Evolutionary conservation across 2,329 filamentous ascomycete genomes (phyloP).

Genomic region (Parascedosporium putredinis): DNA sequence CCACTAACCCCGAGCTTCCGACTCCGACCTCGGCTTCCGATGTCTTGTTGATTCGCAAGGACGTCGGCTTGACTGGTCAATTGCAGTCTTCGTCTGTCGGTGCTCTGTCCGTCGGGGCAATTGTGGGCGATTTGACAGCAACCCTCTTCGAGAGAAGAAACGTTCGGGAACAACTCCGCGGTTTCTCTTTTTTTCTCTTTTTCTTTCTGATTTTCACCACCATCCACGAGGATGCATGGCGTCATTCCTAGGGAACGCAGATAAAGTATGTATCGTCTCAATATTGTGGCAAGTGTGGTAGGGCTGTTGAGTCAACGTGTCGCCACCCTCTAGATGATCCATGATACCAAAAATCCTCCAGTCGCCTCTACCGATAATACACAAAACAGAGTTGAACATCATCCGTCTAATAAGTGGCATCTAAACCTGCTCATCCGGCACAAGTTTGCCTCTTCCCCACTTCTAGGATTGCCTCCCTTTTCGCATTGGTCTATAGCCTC

Average conservation of each 20-base stretch:
- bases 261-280: too few species aligned
- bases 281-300: background rate
- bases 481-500: background rate
- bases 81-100: background rate
- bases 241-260: background rate
- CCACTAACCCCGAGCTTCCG: slow-evolving; percentile 3
- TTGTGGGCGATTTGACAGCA: too few species aligned
- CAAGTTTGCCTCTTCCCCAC: too few species aligned
- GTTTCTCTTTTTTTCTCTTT: background rate
- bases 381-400: too few species aligned
- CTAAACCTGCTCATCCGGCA: too few species aligned
- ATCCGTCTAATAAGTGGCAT: too few species aligned
- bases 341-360: too few species aligned
- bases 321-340: too few species aligned
- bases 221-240: background rate
- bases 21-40: slow-evolving; percentile 1
- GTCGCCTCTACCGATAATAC: too few species aligned
- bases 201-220: background rate
- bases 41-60: background rate
- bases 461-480: too few species aligned
- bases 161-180: background rate
- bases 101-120: too few species aligned
- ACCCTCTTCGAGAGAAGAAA: too few species aligned
- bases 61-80: background rate
- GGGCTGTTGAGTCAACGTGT: background rate